Evolutionary conservation across 768 basidiomycete genomes (phyloP).

Genomic region (Leccinum obscurum): DNA sequence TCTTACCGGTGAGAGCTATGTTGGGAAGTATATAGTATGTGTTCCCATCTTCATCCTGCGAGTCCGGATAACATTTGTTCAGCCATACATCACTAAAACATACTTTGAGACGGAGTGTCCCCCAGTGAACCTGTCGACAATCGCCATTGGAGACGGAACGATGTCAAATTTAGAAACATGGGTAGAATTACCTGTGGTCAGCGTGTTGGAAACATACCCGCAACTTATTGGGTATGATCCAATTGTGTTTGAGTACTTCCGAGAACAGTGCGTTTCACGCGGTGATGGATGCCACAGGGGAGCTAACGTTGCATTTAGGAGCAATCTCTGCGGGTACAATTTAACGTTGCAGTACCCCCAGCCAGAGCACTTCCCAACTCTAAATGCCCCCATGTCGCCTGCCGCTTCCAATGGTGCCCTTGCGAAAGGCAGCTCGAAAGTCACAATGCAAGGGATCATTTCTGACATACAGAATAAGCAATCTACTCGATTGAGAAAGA

Average conservation of each 20-base stretch:
- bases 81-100: conserved; percentile 76
- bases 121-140: conserved; percentile 63
- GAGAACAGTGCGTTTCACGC: conserved; percentile 53
- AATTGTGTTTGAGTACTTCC: conserved; percentile 67
- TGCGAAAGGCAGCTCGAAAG: no score
- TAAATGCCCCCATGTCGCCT: neutral
- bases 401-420: no score
- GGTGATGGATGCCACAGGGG: neutral
- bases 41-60: conserved; percentile 26
- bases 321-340: conserved; percentile 63
- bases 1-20: conserved; percentile 75
- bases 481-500: no score
- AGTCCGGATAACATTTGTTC: conserved; percentile 19
- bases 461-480: no score
- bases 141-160: conserved; percentile 69
- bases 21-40: conserved; percentile 65
- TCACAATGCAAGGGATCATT: no score
- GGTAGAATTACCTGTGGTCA: conserved; percentile 55
- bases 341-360: conserved; percentile 71
- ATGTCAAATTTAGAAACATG: conserved; percentile 51
- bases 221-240: conserved; percentile 72
- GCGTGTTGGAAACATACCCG: conserved; percentile 69
- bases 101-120: conserved; percentile 61
- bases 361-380: conserved; percentile 45
- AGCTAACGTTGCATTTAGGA: conserved; percentile 35